Evolutionary conservation across 192 early-diverging fungal genomes (phyloP), one percentile per base, ranked within the genome.

Genomic region (Coemansia sp.): DNA sequence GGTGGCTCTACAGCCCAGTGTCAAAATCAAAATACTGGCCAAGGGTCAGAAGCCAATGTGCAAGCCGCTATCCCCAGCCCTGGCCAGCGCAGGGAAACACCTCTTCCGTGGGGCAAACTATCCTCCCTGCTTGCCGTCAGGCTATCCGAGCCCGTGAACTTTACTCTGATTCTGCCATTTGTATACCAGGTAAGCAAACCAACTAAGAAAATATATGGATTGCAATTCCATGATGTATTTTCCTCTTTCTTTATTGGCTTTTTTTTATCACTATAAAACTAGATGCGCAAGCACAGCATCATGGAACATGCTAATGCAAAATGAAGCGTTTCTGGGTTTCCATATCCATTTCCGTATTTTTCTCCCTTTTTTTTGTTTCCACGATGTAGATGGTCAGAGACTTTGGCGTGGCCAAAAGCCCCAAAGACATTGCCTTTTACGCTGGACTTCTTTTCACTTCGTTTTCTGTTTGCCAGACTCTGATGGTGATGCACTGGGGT

Each of bases 111-210:
- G 78, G 62, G 65, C 33, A 75, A 75, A 61, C 61, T 86, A 1
- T 20, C 55, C 1, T 70, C 70, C 1, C 60, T 86, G 9, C 22
- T 79, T 35, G 62, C 76, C 4, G 65, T 83, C 15, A 76, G 80
- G 0, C 53, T 89, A 57, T 78, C 85, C n/a, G 93, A 94, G 72
- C 92, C 93, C 12, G 76, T 93, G 67, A 90, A 90, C 59, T 88
- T 90, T 37, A 87, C 90, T 14, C 85, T 94, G 51, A 74, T 93
- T 67, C 89, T 95, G 63, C 95, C 93, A 8, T 96, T 96, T 73
- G 88, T 93, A 3, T 95, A 94, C 67, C 92, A 94, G 64, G 76
- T 62, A 70, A 72, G 51, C 33, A 37, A 48, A 48, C 12, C 0
- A 48, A 48, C 1, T 15, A 48, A 5, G 14, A 12, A 48, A 15